A percentile compares a stretch with the other conserved stretches of the same genome.
These are phyloP conservation scores for Talaromyces sp. DNA, from an alignment of 2,329 filamentous ascomycete species.

Conservation along the genomic window DNA sequence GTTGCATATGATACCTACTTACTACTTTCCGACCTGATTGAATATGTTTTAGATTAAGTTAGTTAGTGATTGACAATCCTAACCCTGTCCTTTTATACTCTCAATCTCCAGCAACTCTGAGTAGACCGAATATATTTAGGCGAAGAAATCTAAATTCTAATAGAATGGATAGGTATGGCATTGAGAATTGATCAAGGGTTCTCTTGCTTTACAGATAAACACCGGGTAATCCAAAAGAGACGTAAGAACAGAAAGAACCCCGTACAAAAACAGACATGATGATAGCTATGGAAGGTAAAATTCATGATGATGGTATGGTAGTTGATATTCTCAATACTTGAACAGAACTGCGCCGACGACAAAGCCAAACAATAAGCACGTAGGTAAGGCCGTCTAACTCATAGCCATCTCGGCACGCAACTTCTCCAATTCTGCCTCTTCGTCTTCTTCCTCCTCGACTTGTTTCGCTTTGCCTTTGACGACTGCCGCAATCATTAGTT, in stretches of 20 bases:
- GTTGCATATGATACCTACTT: constrained; percentile 11
- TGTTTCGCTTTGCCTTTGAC: constrained; percentile 48
- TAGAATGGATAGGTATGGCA: not conserved
- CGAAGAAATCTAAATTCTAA: not conserved
- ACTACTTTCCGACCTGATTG: not conserved
- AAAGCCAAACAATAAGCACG: not conserved
- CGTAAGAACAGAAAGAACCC: not conserved
- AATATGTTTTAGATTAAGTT: not conserved
- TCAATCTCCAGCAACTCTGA: no score
- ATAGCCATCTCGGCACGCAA: constrained; percentile 97
- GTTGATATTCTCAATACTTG: not conserved
- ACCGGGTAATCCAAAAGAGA: not conserved
- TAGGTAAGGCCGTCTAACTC: constrained; percentile 47
- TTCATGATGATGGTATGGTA: constrained; percentile 8
- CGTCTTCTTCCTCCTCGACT: constrained; percentile 81
- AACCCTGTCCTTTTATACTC: not conserved
- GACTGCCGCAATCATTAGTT: constrained; percentile 30
- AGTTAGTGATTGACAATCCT: not conserved
- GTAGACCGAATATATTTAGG: no score
- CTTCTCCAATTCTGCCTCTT: constrained; percentile 90
- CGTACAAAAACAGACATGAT: no score
- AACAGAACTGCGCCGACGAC: not conserved
- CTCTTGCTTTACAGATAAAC: constrained; percentile 11
- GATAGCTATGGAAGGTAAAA: not conserved
- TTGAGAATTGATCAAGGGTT: not conserved